Evolutionary conservation across 495 filamentous ascomycete genomes (phyloP).

Genomic region (Penicillium parvum): DNA sequence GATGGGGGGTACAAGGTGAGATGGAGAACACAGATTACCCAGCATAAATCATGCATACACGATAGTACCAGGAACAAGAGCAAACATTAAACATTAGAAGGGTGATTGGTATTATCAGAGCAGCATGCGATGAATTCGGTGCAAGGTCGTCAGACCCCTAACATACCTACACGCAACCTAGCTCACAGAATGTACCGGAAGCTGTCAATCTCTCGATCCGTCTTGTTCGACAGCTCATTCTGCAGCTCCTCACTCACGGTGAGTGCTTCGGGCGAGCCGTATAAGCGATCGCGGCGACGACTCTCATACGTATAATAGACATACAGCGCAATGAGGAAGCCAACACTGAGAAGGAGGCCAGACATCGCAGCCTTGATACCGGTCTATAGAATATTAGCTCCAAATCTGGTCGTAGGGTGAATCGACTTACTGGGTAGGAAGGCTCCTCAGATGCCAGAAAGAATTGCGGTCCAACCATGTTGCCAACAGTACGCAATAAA

Average conservation of each 20-base stretch:
- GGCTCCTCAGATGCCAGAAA: constrained; percentile 32
- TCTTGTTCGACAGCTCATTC: constrained; percentile 33
- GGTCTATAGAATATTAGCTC: constrained; percentile 19
- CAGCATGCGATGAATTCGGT: too few species aligned
- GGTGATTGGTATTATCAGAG: too few species aligned
- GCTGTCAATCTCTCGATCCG: constrained; percentile 33
- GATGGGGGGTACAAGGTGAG: too few species aligned
- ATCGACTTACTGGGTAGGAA: constrained; percentile 23
- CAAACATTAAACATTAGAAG: too few species aligned
- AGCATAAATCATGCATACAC: too few species aligned
- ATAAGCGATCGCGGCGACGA: constrained; percentile 22
- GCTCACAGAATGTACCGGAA: constrained; percentile 28
- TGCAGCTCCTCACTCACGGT: constrained; percentile 23
- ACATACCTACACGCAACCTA: too few species aligned
- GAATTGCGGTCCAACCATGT: constrained; percentile 41
- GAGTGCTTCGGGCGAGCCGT: constrained; percentile 20
- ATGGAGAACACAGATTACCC: too few species aligned
- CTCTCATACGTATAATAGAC: constrained; percentile 31
- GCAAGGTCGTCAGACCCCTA: too few species aligned
- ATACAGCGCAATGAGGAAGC: constrained; percentile 23
- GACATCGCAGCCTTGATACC: constrained; percentile 32
- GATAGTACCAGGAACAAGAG: too few species aligned
- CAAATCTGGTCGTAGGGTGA: not conserved
- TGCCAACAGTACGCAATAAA: constrained; percentile 52
- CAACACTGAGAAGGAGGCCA: constrained; percentile 25